These are phyloP conservation scores for Agrostemma githago DNA, from an alignment of 148 eudicot genomes.

Conservation along the genomic window DNA sequence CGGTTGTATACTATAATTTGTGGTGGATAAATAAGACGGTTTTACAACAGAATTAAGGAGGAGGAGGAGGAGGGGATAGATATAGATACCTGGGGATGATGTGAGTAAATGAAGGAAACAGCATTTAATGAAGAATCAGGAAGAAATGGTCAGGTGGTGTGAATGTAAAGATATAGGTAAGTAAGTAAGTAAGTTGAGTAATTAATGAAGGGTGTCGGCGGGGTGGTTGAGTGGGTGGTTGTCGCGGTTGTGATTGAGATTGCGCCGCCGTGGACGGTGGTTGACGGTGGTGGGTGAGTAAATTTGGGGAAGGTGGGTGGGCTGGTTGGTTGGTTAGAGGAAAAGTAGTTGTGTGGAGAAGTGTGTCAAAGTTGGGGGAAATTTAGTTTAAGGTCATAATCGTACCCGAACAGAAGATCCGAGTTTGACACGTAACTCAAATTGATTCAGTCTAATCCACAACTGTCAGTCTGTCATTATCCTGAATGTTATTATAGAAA, in stretches of 20 bases:
- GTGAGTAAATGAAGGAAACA: conserved; percentile 7
- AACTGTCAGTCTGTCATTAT: too few relatives aligned
- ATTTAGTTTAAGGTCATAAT: background rate
- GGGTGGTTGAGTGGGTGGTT: background rate
- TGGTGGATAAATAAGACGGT: background rate
- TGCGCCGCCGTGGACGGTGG: background rate
- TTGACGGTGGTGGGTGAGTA: background rate
- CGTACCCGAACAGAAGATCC: too few relatives aligned
- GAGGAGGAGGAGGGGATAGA: background rate
- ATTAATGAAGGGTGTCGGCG: background rate
- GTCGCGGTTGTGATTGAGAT: too few relatives aligned
- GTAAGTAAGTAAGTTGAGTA: background rate
- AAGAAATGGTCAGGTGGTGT: background rate
- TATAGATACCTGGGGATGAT: conserved; percentile 16
- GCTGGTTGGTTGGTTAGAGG: background rate
- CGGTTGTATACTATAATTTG: too few relatives aligned
- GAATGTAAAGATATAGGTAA: background rate
- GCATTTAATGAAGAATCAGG: conserved; percentile 11
- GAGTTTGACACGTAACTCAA: too few relatives aligned
- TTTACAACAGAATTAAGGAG: background rate
- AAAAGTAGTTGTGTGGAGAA: background rate
- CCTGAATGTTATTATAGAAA: too few relatives aligned
- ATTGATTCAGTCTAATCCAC: too few relatives aligned
- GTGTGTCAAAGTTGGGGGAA: background rate
- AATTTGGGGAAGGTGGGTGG: background rate